phyloP scores from a whole-genome alignment of 805 yeast species.

The Wickerhamomyces hampshirensis region DNA sequence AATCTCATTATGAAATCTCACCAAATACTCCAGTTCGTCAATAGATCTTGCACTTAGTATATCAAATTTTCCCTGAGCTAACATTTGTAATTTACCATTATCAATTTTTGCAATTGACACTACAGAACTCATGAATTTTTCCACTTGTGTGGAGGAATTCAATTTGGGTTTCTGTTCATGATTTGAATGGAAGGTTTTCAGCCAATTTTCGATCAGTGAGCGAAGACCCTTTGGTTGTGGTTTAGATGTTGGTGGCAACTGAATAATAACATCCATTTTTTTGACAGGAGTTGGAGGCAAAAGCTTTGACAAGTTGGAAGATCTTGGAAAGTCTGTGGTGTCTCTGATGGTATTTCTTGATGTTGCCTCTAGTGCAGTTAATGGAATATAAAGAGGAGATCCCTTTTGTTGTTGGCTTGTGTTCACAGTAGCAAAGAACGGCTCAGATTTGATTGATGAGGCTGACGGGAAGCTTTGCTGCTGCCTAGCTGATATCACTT shows the following conservation, averaged over 20 bases:
- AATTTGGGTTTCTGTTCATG: slow-evolving; percentile 7
- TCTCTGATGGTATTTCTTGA: slow-evolving; percentile 20
- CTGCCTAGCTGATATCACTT: not conserved
- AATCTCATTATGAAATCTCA: slow-evolving; percentile 41
- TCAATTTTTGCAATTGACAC: slow-evolving; percentile 23
- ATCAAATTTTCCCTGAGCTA: slow-evolving; percentile 45
- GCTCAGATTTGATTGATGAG: not conserved
- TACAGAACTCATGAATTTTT: slow-evolving; percentile 23
- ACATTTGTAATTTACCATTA: slow-evolving; percentile 30
- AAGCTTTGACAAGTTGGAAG: slow-evolving; percentile 37
- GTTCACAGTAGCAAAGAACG: not conserved
- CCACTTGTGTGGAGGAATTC: slow-evolving; percentile 12
- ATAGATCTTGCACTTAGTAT: slow-evolving; percentile 65
- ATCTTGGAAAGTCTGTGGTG: slow-evolving; percentile 40
- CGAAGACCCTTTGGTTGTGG: slow-evolving; percentile 19
- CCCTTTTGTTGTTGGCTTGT: slow-evolving; percentile 3
- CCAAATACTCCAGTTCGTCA: slow-evolving; percentile 57
- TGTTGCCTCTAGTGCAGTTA: slow-evolving; percentile 11
- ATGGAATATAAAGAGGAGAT: slow-evolving; percentile 18
- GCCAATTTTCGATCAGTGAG: slow-evolving; percentile 20
- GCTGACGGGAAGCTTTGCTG: not conserved
- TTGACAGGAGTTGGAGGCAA: slow-evolving; percentile 68
- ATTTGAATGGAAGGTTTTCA: slow-evolving; percentile 16
- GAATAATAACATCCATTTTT: slow-evolving; percentile 44
- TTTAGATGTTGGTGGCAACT: slow-evolving; percentile 24